phyloP scores from a whole-genome alignment of 257 asterid genomes.

The Plectranthus barbatus region DNA sequence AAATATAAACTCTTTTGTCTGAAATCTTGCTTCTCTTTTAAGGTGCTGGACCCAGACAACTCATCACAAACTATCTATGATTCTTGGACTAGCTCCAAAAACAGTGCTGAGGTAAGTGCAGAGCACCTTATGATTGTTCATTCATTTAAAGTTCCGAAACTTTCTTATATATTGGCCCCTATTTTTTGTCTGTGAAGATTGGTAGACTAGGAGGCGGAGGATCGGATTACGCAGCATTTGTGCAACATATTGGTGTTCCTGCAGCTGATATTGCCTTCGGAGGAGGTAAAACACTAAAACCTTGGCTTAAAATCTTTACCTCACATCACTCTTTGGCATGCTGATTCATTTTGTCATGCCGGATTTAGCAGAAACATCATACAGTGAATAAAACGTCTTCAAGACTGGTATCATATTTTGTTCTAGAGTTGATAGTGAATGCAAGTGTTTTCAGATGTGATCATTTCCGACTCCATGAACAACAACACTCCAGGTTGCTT shows the following conservation, averaged over 20 bases:
- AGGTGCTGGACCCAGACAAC: constrained; percentile 81
- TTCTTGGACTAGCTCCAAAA: constrained; percentile 56
- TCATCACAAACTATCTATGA: constrained; percentile 71
- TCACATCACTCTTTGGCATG: background rate
- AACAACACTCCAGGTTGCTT: background rate
- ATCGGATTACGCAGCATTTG: constrained; percentile 71
- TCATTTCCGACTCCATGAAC: too few relatives aligned
- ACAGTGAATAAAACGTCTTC: too few relatives aligned
- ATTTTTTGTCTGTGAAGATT: constrained; percentile 33
- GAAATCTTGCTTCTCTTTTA: background rate
- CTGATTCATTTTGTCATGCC: background rate
- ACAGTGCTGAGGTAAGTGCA: constrained; percentile 35
- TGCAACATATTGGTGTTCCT: constrained; percentile 78
- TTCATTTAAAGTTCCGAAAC: background rate
- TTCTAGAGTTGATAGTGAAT: background rate
- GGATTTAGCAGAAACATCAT: background rate
- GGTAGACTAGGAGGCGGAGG: constrained; percentile 81
- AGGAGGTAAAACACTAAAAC: constrained; percentile 30
- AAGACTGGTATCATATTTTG: background rate
- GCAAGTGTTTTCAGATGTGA: too few relatives aligned
- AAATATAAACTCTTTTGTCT: background rate
- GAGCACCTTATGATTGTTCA: background rate
- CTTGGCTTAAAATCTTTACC: background rate
- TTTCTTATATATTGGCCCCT: background rate
- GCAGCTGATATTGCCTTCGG: constrained; percentile 58